Evolutionary conservation across 1,284 basidiomycete species (phyloP), one percentile per base, ranked within the genome.

Genomic region (Ustilago cynodontis): DNA sequence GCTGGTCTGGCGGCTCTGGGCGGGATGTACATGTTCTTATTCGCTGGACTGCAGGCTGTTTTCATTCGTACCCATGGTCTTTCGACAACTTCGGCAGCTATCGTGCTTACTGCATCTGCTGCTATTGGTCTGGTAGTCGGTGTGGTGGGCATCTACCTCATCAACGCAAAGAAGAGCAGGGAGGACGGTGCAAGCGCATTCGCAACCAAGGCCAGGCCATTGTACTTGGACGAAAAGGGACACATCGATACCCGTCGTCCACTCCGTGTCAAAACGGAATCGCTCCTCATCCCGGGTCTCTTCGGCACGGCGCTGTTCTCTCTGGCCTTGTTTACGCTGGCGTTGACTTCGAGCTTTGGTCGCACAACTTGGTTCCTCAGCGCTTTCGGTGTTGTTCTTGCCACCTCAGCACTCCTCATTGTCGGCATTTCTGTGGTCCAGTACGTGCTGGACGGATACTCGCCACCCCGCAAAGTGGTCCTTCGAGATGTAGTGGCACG

Each of bases 201-300:
- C 16, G 55, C 55, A 1, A 59, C 63, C 13, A 71, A 65, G 28
- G 59, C 61, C 2, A 63, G 77, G 2, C 65, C 77, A 29, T 58
- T 78, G 39, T 71, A 71, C 47, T 59, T 78, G 22, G 77, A 80
- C 64, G 78, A 80, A 49, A 80, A 80, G 53, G 78, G 78, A 3
- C 70, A 67, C 53, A 79, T 80, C 62, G 78, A 79, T 22, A 60
- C 78, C 16, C 45, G 59, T 37, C 69, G 63, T 47, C 65, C 77
- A n/a, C 56, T 65, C 14, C 63, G 59, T 8, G 60, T 37, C 39
- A 65, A 67, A 50, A 58, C 67, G 20, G 78, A 80, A 29, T 52
- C 55, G n/a, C 53, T 71, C 14, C 65, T 80, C 16, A 43, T 65
- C 20, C 43, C 65, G 8, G 69, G 45, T 0, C 16, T 77, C 8